Evolutionary conservation across 2,329 filamentous ascomycete genomes (phyloP), one percentile per base, ranked within the genome.

Genomic region (Leptosphaerulina australis): DNA sequence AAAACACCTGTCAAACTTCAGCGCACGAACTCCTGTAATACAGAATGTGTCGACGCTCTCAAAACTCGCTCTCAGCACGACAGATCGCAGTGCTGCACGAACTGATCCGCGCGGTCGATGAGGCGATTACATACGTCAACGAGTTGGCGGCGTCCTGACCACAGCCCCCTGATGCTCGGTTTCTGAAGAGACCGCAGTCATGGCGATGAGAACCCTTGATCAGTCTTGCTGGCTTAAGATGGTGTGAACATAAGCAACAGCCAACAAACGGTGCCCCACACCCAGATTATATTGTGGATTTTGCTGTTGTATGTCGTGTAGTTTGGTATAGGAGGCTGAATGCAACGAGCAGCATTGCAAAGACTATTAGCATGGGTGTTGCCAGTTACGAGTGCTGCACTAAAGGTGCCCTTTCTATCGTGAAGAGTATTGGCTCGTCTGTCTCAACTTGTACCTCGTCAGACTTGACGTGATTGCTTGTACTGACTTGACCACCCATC

Each of bases 401-500:
- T 15, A 51, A 25, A n/a, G 41, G 36, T 30, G 59, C 59, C 33
- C 66, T 56, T 58, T 80, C 77, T 15, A 80, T 73, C 4, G 78
- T 80, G 56, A 80, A 80, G 14, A 80, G 63, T 34, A 80, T 73
- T 18, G 74, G 68, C n/a, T 62, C 63, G 53, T 75, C 70, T 18
- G 74, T 76, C 28, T 64, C 62, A 14, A 80, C 66, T 9, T 61
- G 60, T 8, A 79, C 62, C 18, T 67, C 48, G 25, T 77, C 72
- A 5, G 66, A 62, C 30, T 75, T 70, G 40, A 78, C 70, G 50
- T 79, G 77, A 55, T 80, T 80, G 53, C 77, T 79, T 5, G 78
- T 78, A 57, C 78, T 80, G 50, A 80, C 72, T 49, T 76, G 72
- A 2, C 72, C 71, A 12, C 77, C 77, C 68, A 80, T 76, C 39